Conservation (phyloP, 192 early-diverging fungal species). For the Umbelopsis vinacea region DNA sequence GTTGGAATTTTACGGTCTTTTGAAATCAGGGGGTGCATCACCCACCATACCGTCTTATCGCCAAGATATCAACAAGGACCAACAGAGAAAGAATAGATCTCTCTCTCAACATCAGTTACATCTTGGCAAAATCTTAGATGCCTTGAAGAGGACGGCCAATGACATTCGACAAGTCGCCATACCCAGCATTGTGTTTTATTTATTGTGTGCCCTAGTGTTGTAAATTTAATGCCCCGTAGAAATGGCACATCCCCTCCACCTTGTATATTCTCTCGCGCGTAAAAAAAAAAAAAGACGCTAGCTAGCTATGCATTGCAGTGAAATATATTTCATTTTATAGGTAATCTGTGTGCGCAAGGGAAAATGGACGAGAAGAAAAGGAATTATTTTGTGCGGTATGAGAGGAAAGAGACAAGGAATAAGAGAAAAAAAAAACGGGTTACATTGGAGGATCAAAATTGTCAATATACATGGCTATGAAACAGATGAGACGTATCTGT, state of each 20-base stretch:
- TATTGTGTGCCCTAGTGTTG: neutral
- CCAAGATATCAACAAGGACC: neutral
- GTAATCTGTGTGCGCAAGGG: neutral
- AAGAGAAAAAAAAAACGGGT: neutral
- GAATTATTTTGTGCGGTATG: slow-evolving; percentile 1
- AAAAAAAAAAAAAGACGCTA: too few species aligned
- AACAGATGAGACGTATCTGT: slow-evolving; percentile 2
- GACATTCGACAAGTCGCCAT: neutral
- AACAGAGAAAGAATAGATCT: neutral
- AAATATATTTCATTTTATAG: slow-evolving; percentile 6
- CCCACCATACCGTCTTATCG: slow-evolving; percentile 2
- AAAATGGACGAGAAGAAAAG: neutral
- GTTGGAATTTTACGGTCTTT: neutral
- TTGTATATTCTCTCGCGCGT: neutral
- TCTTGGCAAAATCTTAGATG: neutral
- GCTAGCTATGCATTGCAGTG: neutral
- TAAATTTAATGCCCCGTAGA: neutral
- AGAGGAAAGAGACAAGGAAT: neutral
- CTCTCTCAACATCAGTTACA: neutral
- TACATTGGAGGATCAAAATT: neutral
- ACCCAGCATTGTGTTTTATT: slow-evolving; percentile 5
- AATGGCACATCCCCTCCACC: neutral
- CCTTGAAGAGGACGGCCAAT: neutral
- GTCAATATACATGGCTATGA: slow-evolving; percentile 18
- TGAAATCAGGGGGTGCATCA: neutral